Base-by-base conservation (phyloP, 345 rosid species). In the Rhodamnia argentea region DNA sequence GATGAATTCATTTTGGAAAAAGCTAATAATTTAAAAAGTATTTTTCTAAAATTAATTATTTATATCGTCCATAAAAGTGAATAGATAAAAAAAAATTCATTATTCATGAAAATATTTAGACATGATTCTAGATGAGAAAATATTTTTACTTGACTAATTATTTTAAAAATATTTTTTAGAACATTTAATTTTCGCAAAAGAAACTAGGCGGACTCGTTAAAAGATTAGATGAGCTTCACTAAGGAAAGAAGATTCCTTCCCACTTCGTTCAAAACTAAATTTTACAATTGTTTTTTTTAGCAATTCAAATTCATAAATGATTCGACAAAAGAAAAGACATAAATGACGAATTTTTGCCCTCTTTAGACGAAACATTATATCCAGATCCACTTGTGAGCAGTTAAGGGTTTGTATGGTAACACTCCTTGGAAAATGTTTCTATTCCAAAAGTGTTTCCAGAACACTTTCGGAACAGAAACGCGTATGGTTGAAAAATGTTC, bases 1-100 rank as follows among this genome's bases (percentile, higher is more conserved):
- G 11, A 3, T 29, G 0, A 0, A 0, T 29, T 29, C 15, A 8
- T 64, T 64, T 29, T 0, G 0, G 0, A 1, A 64, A 64, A 15
- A 4, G 3, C 15, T 64, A 29, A 27, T 4, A 1, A 64, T 64
- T 64, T 16, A 0, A 16, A 29, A 29, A 8, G 1, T 16, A 29
- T 60, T 16, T 15, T 64, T 5, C 22, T 64, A 3, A 64, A 29
- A 15, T 15, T 29, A 16, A 7, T 64, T 16, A 1, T 5, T 16
- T 15, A 16, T 29, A 29, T 64, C 20, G 12, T 16, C 29, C 18
- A 64, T 9, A 29, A 15, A 3, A 64, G 11, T 15, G 12, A 4
- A 62, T 29, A 16, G 12, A 29, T 3, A 29, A 29, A 62, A 26
- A 27, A 29, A 62, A 62, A 0, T 27, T 7, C 37, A 29, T 8